These are phyloP conservation scores for Gardenia jasminoides DNA, from an alignment of 257 asterid species.

Conservation along the genomic window DNA sequence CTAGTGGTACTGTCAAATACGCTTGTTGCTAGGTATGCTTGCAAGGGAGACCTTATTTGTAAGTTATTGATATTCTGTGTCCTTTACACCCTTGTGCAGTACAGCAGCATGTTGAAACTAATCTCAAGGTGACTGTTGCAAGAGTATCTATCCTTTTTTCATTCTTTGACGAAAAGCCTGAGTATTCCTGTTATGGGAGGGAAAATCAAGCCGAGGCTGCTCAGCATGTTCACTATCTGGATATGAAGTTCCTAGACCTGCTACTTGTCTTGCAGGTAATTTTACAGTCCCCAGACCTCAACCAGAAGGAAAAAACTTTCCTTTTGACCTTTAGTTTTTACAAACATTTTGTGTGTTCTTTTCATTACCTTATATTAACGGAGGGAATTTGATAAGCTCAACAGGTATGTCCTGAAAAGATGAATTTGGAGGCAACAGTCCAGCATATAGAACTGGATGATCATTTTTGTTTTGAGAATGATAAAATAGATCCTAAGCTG, in stretches of 20 bases:
- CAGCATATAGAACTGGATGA: constrained; percentile 69
- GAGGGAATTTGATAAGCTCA: constrained; percentile 37
- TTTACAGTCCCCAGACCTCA: neutral
- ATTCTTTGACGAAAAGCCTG: constrained; percentile 68
- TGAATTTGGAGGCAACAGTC: constrained; percentile 60
- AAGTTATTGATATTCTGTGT: constrained; percentile 23
- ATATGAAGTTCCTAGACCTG: constrained; percentile 54
- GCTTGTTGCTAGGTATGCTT: neutral
- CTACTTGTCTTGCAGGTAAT: constrained; percentile 62
- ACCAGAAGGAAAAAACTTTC: neutral
- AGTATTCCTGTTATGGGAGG: constrained; percentile 33
- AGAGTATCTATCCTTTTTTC: constrained; percentile 64
- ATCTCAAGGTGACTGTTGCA: constrained; percentile 60
- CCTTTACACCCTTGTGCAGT: constrained; percentile 52
- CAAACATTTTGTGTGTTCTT: neutral
- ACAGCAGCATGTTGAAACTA: constrained; percentile 87
- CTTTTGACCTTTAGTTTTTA: neutral
- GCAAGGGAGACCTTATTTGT: neutral
- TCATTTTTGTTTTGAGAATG: constrained; percentile 47
- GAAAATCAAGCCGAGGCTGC: constrained; percentile 37
- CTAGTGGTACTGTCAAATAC: neutral
- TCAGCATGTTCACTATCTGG: constrained; percentile 42
- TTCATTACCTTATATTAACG: constrained; percentile 25
- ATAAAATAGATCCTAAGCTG: constrained; percentile 29
- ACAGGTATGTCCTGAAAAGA: constrained; percentile 71